Percentiles rank a stretch among this genome's conserved stretches.
Conservation (phyloP, 805 yeast species). For the Candida andamanensis region DNA sequence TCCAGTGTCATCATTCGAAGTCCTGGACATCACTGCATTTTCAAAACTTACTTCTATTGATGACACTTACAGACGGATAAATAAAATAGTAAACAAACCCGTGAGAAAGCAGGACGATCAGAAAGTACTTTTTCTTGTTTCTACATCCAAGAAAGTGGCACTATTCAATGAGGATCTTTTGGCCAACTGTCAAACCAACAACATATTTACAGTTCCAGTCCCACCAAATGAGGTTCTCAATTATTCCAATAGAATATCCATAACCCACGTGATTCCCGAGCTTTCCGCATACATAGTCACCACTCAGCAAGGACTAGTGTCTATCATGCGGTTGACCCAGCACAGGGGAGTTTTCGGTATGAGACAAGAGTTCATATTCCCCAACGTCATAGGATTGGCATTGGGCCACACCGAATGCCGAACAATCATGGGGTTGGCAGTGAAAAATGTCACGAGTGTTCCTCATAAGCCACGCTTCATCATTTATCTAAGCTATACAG, state of each 20-base stretch:
- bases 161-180: constrained; percentile 42
- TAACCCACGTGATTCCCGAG: constrained; percentile 30
- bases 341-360: constrained; percentile 34
- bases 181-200: constrained; percentile 44
- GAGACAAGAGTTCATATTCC: constrained; percentile 40
- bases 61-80: constrained; percentile 31
- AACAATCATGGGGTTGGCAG: constrained; percentile 29
- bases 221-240: constrained; percentile 33
- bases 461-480: constrained; percentile 19
- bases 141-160: constrained; percentile 42
- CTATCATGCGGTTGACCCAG: constrained; percentile 33
- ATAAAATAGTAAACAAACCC: constrained; percentile 16
- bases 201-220: constrained; percentile 32
- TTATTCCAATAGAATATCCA: constrained; percentile 31
- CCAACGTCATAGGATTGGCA: constrained; percentile 26
- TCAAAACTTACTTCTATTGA: constrained; percentile 22
- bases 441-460: constrained; percentile 15
- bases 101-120: background rate
- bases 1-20: constrained; percentile 11
- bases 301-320: constrained; percentile 33
- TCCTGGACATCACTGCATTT: background rate
- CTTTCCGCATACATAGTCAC: constrained; percentile 31
- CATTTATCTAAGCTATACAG: constrained; percentile 30
- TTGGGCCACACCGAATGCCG: constrained; percentile 24
- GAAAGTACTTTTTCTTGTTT: constrained; percentile 23